phyloP scores from a whole-genome alignment of 2,329 filamentous ascomycete species.

The Hyphodiscus sp. region DNA sequence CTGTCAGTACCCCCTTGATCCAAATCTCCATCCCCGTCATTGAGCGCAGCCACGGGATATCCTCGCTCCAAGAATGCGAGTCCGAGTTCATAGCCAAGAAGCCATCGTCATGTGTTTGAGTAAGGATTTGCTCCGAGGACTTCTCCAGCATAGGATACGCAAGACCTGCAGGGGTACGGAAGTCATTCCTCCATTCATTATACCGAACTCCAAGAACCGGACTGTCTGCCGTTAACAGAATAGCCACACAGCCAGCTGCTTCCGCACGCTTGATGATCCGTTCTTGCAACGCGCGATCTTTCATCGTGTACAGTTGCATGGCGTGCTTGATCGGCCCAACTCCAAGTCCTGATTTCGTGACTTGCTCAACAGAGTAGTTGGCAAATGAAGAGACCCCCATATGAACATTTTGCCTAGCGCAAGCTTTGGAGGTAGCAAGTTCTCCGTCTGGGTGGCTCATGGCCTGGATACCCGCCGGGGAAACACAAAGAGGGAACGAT shows the following conservation, averaged over 20 bases:
- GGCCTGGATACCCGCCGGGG: slow-evolving; percentile 43
- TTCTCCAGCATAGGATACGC: slow-evolving; percentile 17
- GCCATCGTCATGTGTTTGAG: slow-evolving; percentile 19
- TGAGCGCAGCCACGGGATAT: slow-evolving; percentile 8
- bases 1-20: slow-evolving; percentile 42
- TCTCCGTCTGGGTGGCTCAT: slow-evolving; percentile 47
- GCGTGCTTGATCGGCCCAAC: slow-evolving; percentile 35
- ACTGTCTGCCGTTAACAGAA: slow-evolving; percentile 24
- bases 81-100: slow-evolving; percentile 25
- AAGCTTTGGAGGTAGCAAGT: slow-evolving; percentile 42
- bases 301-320: slow-evolving; percentile 47
- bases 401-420: slow-evolving; percentile 37
- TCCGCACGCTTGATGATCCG: slow-evolving; percentile 18
- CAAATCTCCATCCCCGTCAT: slow-evolving; percentile 44
- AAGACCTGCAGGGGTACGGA: slow-evolving; percentile 35
- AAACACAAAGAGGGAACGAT: slow-evolving; percentile 33
- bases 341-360: slow-evolving; percentile 33
- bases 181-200: slow-evolving; percentile 31
- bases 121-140: slow-evolving; percentile 10
- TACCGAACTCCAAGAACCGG: slow-evolving; percentile 15
- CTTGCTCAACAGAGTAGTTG: slow-evolving; percentile 37
- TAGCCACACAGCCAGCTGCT: slow-evolving; percentile 18
- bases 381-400: slow-evolving; percentile 38
- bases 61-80: slow-evolving; percentile 41
- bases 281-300: slow-evolving; percentile 35